These are phyloP conservation scores for Cladosporium sp. DNA, from an alignment of 2,329 filamentous ascomycete species.

Conservation along the genomic window DNA sequence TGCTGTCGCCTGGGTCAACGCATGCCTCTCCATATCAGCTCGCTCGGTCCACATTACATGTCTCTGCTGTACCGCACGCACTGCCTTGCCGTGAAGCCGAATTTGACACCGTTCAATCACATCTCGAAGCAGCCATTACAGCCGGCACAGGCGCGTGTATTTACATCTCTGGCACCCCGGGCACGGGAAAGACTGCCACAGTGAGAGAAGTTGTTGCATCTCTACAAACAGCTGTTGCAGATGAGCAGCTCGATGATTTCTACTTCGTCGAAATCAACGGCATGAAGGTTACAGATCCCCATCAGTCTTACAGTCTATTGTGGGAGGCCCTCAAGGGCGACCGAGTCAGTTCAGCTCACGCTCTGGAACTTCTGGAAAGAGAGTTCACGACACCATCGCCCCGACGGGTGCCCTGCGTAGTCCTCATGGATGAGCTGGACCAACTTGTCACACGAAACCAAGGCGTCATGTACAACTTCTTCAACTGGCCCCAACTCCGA, in stretches of 20 bases:
- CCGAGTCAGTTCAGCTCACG: conserved; percentile 86
- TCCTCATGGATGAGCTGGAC: conserved; percentile 97
- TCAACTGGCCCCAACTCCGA: conserved; percentile 94
- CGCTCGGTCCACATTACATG: conserved; percentile 84
- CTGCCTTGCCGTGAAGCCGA: conserved; percentile 91
- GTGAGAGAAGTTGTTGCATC: conserved; percentile 92
- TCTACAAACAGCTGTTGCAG: conserved; percentile 81
- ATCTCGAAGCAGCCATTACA: conserved; percentile 90
- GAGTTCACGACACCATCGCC: conserved; percentile 93
- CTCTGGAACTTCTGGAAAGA: conserved; percentile 83
- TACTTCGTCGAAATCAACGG: conserved; percentile 99
- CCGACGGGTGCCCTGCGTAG: conserved; percentile 88
- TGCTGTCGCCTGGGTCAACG: conserved; percentile 73
- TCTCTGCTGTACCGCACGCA: conserved; percentile 86
- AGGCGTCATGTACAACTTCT: conserved; percentile 99
- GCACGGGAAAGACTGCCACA: conserved; percentile 95
- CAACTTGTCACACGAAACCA: conserved; percentile 98
- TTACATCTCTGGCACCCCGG: conserved; percentile 98
- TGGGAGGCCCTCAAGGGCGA: conserved; percentile 97
- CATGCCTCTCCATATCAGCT: conserved; percentile 88
- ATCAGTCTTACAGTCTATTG: conserved; percentile 90
- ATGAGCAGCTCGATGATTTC: conserved; percentile 95
- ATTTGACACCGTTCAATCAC: conserved; percentile 87
- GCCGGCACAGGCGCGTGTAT: conserved; percentile 95
- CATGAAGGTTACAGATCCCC: conserved; percentile 98